Base-by-base conservation (phyloP, 2,329 filamentous ascomycete genomes). In the Colletotrichum agaves region DNA sequence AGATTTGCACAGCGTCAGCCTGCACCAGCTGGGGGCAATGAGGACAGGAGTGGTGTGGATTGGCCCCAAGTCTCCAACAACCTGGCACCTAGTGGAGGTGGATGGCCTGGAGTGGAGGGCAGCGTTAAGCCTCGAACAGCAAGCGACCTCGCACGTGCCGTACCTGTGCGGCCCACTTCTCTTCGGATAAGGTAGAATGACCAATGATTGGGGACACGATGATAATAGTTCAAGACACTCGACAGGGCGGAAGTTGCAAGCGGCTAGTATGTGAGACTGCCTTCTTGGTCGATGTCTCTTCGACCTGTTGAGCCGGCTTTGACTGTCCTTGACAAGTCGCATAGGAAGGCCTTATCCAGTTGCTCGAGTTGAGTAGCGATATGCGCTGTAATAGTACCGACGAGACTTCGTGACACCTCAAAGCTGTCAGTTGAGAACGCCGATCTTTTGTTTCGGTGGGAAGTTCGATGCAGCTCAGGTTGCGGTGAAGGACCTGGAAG, bases 111-210 rank as follows among this genome's bases (percentile, higher is more conserved):
- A 53, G 50, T n/a, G 35, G 35, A 33, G 23, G 15, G 56, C 12
- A 31, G 23, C 37, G 21, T 52, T 43, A 58, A 46, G 27, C 55
- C 19, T 15, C 15, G 19, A 55, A 31, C 27, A 27, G 58, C 15
- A 62, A 35, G 41, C 37, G 58, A 15, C 50, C 63, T 56, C 49
- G 49, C 57, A 57, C 49, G 49, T 66, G 57, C 57, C 33, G 21
- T 53, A n/a, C 17, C n/a, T 15, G 4, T 12, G 15, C 23, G 23
- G 11, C 21, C 59, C 47, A 35, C 27, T 44, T 4, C 35, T 61
- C 12, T 37, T 37, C 59, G 59, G 35, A 61, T 46, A 53, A 23
- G n/a, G 21, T 21, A 21, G n/a, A 47, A 8, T 59, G 35, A 55
- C 15, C 21, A 17, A 31, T 12, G 17, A 15, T 49, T 53, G 31